Percentiles rank a stretch among this genome's conserved stretches.
Evolutionary conservation across 2,329 filamentous ascomycete species (phyloP).

Genomic region (Calonectria henricotiae): DNA sequence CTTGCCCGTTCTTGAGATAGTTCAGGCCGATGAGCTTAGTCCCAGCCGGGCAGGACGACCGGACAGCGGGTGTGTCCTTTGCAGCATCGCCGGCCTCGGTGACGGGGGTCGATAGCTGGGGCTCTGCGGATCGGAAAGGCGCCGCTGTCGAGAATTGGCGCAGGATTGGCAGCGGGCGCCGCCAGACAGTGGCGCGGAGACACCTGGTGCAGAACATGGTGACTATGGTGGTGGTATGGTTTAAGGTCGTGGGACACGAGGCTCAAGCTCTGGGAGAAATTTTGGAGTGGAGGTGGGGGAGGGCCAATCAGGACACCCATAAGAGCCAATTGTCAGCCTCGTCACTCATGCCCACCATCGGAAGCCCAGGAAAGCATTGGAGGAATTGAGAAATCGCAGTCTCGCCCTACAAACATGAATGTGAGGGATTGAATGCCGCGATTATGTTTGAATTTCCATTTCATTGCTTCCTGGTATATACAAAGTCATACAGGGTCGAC

Average conservation of each 20-base stretch:
- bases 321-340: conserved; percentile 53
- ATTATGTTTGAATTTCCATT: conserved; percentile 45
- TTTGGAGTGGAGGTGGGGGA: conserved; percentile 50
- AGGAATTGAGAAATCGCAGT: conserved; percentile 19
- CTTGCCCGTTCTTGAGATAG: conserved; percentile 81
- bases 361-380: conserved; percentile 12
- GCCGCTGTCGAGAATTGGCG: conserved; percentile 63
- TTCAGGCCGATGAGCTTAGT: conserved; percentile 83
- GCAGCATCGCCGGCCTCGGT: conserved; percentile 54
- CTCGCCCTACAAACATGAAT: neutral
- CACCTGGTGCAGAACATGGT: conserved; percentile 66
- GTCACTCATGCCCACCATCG: conserved; percentile 38
- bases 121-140: conserved; percentile 58
- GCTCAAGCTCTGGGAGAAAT: conserved; percentile 51
- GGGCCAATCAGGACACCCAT: conserved; percentile 50
- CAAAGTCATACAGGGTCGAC: conserved; percentile 55
- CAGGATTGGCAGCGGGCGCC: conserved; percentile 53
- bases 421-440: conserved; percentile 13
- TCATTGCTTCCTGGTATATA: conserved; percentile 56
- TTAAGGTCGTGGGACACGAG: conserved; percentile 49
- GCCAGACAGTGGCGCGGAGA: conserved; percentile 62
- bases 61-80: conserved; percentile 53
- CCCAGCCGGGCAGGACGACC: conserved; percentile 76
- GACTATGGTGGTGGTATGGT: conserved; percentile 47
- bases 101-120: conserved; percentile 58